Conservation (phyloP, 345 rosid genomes). For the Mallotus nudiflorus region DNA sequence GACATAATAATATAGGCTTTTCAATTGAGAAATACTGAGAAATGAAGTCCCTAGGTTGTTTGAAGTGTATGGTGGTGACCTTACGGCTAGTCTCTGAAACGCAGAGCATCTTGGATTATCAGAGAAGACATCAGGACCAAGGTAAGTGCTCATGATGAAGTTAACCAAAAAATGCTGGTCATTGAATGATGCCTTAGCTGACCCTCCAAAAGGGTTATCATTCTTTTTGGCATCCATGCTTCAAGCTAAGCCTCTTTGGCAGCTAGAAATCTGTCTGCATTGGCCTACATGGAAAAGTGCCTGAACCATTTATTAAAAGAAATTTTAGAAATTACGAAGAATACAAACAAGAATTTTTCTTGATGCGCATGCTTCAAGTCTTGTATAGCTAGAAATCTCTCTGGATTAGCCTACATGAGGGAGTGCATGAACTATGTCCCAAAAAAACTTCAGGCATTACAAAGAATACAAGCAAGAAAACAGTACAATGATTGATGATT, state of each 20-base stretch:
- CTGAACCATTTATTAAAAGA: too few species aligned
- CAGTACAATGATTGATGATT: too few species aligned
- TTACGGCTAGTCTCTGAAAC: constrained; percentile 44
- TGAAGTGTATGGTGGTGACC: constrained; percentile 50
- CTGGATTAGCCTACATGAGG: constrained; percentile 7
- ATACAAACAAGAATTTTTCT: too few species aligned
- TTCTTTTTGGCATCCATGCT: constrained; percentile 22
- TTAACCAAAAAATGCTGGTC: constrained; percentile 55
- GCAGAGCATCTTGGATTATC: constrained; percentile 64
- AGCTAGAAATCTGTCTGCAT: background rate
- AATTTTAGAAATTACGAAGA: too few species aligned
- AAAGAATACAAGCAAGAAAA: background rate
- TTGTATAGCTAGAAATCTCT: too few species aligned
- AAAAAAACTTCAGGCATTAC: background rate
- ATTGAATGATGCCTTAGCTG: constrained; percentile 18
- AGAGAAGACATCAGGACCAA: constrained; percentile 68
- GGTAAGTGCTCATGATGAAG: constrained; percentile 54
- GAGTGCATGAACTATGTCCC: background rate
- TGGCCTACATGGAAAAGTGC: constrained; percentile 8
- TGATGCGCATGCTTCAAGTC: too few species aligned
- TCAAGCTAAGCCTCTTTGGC: constrained; percentile 6
- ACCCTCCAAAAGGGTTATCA: constrained; percentile 19
- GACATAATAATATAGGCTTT: constrained; percentile 50
- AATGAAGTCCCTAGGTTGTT: constrained; percentile 53
- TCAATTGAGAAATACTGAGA: constrained; percentile 44